Percentiles rank a stretch among this genome's conserved stretches.
These are phyloP conservation scores for Penicillium hesseltinei DNA, from an alignment of 2,329 filamentous ascomycete species.

Conservation along the genomic window DNA sequence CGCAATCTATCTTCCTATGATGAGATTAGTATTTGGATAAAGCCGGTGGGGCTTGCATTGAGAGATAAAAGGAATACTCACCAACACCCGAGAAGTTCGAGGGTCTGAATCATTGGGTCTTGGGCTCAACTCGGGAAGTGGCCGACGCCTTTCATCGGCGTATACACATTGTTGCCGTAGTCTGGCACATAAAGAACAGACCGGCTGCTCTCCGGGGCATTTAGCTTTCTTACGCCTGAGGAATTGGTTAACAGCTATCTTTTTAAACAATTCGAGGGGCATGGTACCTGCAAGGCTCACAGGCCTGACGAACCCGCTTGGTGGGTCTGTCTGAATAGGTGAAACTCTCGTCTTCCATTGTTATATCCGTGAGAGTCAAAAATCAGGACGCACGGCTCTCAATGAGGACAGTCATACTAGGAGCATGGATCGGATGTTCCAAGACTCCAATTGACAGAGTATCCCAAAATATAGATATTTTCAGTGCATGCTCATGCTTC, in stretches of 20 bases:
- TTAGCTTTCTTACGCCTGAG: conserved; percentile 52
- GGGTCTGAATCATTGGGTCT: conserved; percentile 11
- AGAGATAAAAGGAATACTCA: conserved; percentile 6
- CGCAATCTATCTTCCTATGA: conserved; percentile 36
- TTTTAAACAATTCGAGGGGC: background rate
- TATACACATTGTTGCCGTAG: conserved; percentile 50
- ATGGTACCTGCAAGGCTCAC: conserved; percentile 43
- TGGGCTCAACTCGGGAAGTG: conserved; percentile 13
- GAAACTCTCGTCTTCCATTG: conserved; percentile 17
- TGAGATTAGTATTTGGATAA: background rate
- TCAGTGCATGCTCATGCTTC: background rate
- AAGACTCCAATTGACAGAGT: background rate
- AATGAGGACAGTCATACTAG: background rate
- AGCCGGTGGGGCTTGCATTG: background rate
- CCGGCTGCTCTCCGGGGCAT: conserved; percentile 52
- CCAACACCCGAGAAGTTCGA: conserved; percentile 20
- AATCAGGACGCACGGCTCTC: background rate
- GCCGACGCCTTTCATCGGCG: conserved; percentile 34
- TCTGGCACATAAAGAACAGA: conserved; percentile 52
- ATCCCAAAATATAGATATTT: background rate
- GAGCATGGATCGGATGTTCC: background rate
- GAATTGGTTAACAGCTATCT: conserved; percentile 7
- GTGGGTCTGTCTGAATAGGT: conserved; percentile 26
- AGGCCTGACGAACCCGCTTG: conserved; percentile 43
- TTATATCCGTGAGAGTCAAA: background rate